Conservation (phyloP, 305 asterid species). For the Rubia peregrina region DNA sequence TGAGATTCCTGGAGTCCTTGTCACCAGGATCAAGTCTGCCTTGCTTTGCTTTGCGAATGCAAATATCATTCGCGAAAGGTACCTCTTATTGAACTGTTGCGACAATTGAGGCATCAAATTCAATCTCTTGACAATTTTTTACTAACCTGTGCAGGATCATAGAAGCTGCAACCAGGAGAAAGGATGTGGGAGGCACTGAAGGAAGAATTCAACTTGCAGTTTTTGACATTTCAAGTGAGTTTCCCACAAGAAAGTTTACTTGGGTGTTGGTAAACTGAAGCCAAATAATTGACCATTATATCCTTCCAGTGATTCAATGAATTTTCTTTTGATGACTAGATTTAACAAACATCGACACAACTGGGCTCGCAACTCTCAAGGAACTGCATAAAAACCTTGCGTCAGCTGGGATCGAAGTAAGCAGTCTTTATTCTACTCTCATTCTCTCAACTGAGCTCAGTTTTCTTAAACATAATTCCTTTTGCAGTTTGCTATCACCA, state of each 20-base stretch:
- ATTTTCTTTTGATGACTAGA: constrained; percentile 9
- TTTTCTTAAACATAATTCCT: not conserved
- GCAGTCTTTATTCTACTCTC: not conserved
- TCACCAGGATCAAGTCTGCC: constrained; percentile 29
- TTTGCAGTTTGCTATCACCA: constrained; percentile 30
- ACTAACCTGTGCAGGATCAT: constrained; percentile 13
- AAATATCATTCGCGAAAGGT: constrained; percentile 32
- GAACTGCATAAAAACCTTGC: constrained; percentile 23
- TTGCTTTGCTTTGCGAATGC: constrained; percentile 41
- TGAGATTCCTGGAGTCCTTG: constrained; percentile 30
- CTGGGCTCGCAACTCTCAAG: constrained; percentile 25
- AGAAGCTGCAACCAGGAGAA: constrained; percentile 13
- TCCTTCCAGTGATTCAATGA: not conserved
- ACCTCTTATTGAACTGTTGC: not conserved
- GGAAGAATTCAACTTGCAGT: constrained; percentile 22
- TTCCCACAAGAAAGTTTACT: not conserved
- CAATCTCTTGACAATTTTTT: not conserved
- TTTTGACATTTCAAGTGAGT: constrained; percentile 38
- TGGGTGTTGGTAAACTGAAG: not conserved
- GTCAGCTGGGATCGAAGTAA: constrained; percentile 25
- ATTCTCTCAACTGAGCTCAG: not conserved
- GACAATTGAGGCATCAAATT: not conserved
- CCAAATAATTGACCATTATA: not conserved
- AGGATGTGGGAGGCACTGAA: constrained; percentile 11
- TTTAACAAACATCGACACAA: constrained; percentile 30